Base-by-base conservation (phyloP, 805 yeast genomes). In the Schwanniomyces sp. region DNA sequence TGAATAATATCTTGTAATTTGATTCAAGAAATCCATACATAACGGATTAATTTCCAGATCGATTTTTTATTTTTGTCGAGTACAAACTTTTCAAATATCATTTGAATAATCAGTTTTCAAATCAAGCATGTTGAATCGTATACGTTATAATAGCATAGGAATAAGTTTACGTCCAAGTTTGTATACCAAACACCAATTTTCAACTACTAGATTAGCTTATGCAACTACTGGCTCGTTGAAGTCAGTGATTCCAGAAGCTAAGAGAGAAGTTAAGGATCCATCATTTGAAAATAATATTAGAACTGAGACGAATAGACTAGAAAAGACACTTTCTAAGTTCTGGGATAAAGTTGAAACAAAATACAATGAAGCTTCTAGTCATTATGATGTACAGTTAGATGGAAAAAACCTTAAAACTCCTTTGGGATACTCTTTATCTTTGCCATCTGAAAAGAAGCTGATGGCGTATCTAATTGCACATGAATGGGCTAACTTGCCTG, bases 401-500 rank as follows among this genome's bases (percentile, higher is more conserved):
- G 74, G 78, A 1, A 87, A 85, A 64, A 80, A 96, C 0, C 70
- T 94, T 49, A 84, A 84, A 61, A 92, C 98, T 1, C 96, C 98
- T 0, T 66, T 83, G 44, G 97, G 97, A 2, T 76, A 83, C 63
- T 76, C 79, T 21, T 66, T 94, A 43, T 67, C 80, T 0, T 67
- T 94, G 11, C 96, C 96, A 4, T 59, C 62, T 24, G 52, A 69
- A 7, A 84, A 85, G 58, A 70, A 71, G 49, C 68, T 81, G 8
- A 70, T 94, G 52, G 97, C 97, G 0, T 75, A 83, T 52, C 66
- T 92, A 56, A 72, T 94, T 32, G 83, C 83, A 34, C 89, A 89
- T 59, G 99, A 94, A 68, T 94, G 99, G 99, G 76, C 81, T 47
- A 78, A 79, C 36, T 69, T 94, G 47, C 80, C 92, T 2, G 76